A percentile compares a stretch with the other conserved stretches of the same genome.
Evolutionary conservation across 169 alveolate genomes (phyloP).

Genomic region (Plasmodium blacklocki): DNA sequence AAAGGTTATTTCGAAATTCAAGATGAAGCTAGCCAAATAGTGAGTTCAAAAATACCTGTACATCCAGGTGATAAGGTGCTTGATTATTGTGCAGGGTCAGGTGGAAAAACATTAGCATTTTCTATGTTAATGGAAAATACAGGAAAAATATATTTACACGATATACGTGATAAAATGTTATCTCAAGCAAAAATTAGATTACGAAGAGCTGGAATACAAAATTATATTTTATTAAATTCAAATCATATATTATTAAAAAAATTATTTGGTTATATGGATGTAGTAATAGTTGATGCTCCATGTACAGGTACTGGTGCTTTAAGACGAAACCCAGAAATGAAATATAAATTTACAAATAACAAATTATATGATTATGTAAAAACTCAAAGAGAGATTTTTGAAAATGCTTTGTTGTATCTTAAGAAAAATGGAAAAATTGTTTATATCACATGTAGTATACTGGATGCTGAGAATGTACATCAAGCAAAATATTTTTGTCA

Average conservation of each 20-base stretch:
- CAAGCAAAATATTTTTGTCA: conserved; percentile 87
- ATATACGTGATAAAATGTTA: conserved; percentile 79
- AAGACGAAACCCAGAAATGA: conserved; percentile 95
- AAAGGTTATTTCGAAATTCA: conserved; percentile 94
- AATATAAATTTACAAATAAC: conserved; percentile 87
- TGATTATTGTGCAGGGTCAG: conserved; percentile 96
- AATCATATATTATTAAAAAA: conserved; percentile 77
- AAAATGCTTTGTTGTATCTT: conserved; percentile 83
- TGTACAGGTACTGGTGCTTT: conserved; percentile 95
- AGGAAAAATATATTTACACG: conserved; percentile 94
- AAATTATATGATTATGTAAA: conserved; percentile 77
- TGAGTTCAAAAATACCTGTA: conserved; percentile 88
- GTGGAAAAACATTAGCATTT: conserved; percentile 94
- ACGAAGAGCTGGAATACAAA: conserved; percentile 93
- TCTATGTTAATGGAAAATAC: conserved; percentile 91
- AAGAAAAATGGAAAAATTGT: conserved; percentile 91
- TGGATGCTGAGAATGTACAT: conserved; percentile 89
- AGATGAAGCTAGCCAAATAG: conserved; percentile 93
- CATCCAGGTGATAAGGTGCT: conserved; percentile 93
- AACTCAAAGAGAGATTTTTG: conserved; percentile 86
- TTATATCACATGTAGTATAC: conserved; percentile 92
- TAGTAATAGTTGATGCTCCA: conserved; percentile 95
- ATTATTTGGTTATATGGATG: conserved; percentile 90
- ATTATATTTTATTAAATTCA: conserved; percentile 87
- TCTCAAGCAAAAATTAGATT: conserved; percentile 92